These are phyloP conservation scores for Neonectria faginata DNA, from an alignment of 2,329 filamentous ascomycete genomes.

Conservation along the genomic window DNA sequence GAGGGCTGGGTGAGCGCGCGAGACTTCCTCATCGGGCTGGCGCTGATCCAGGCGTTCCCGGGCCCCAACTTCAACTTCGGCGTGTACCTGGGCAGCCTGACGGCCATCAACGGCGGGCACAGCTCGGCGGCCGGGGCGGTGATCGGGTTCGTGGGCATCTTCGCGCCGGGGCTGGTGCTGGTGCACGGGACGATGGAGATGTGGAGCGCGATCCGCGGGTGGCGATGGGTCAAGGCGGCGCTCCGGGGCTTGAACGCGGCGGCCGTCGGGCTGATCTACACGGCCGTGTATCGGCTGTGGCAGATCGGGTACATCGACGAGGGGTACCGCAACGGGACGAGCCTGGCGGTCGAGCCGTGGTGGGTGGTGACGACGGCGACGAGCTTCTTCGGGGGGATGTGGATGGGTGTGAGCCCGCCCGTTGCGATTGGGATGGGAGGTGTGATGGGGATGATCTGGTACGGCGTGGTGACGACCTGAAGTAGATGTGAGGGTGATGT, in stretches of 20 bases:
- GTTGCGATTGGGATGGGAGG: constrained; percentile 50
- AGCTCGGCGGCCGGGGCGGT: constrained; percentile 60
- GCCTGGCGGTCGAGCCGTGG: constrained; percentile 69
- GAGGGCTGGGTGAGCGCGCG: constrained; percentile 77
- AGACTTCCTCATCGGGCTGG: constrained; percentile 79
- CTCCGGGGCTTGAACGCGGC: constrained; percentile 69
- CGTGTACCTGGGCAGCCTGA: constrained; percentile 66
- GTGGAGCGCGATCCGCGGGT: constrained; percentile 63
- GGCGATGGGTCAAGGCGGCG: constrained; percentile 59
- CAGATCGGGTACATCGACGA: constrained; percentile 70
- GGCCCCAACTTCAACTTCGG: constrained; percentile 63
- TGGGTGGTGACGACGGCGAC: constrained; percentile 70
- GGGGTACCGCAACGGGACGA: constrained; percentile 60
- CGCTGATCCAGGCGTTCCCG: constrained; percentile 77
- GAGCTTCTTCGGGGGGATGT: constrained; percentile 59
- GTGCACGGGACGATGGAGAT: constrained; percentile 65
- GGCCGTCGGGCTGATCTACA: constrained; percentile 72
- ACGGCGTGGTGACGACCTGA: constrained; percentile 43
- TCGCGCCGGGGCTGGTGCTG: constrained; percentile 61
- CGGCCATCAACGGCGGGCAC: constrained; percentile 54
- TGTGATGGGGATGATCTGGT: constrained; percentile 50
- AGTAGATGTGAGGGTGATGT: background rate
- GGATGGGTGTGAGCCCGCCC: constrained; percentile 49
- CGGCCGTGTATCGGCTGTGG: constrained; percentile 73
- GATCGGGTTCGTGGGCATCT: constrained; percentile 65